Conservation (phyloP, 768 basidiomycete species). For the Tylopilus plumbeoviolaceoides region DNA sequence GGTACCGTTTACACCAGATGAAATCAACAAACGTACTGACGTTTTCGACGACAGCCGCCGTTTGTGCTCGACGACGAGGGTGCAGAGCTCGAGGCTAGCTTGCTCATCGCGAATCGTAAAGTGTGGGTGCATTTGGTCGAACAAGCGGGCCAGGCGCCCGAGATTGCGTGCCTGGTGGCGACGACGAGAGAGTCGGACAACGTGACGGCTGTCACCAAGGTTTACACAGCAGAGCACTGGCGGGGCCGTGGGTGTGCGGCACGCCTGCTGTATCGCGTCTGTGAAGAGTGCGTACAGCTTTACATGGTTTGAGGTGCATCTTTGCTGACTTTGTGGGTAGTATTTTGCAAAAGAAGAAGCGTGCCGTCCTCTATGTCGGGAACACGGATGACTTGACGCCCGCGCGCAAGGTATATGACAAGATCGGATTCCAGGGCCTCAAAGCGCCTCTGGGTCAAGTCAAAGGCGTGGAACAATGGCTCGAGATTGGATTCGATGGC, state of each 20-base stretch:
- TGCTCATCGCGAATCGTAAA: slow-evolving; percentile 42
- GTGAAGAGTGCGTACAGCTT: slow-evolving; percentile 41
- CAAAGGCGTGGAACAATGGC: slow-evolving; percentile 16
- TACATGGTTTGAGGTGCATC: neutral
- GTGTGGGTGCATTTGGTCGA: slow-evolving; percentile 58
- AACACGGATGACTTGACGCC: slow-evolving; percentile 13
- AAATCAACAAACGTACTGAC: neutral
- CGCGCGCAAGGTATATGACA: slow-evolving; percentile 22
- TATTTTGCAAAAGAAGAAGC: slow-evolving; percentile 34
- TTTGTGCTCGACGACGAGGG: slow-evolving; percentile 42
- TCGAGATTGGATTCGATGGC: slow-evolving; percentile 14
- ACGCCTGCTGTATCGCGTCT: slow-evolving; percentile 55
- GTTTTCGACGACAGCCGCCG: slow-evolving; percentile 43
- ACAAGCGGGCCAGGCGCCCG: slow-evolving; percentile 16
- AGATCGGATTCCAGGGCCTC: slow-evolving; percentile 22
- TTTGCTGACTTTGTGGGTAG: slow-evolving; percentile 15
- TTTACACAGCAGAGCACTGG: slow-evolving; percentile 55
- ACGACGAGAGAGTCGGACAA: slow-evolving; percentile 56
- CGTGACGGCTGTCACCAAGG: slow-evolving; percentile 68
- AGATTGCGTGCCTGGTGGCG: slow-evolving; percentile 65
- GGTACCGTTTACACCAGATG: slow-evolving; percentile 16
- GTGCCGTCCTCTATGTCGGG: slow-evolving; percentile 59
- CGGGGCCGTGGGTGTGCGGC: slow-evolving; percentile 55
- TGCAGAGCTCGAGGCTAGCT: slow-evolving; percentile 48
- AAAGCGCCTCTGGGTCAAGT: neutral